A percentile compares a stretch with the other conserved stretches of the same genome.
These are phyloP conservation scores for Apiospora koreana DNA, from an alignment of 2,329 filamentous ascomycete genomes.

Conservation along the genomic window DNA sequence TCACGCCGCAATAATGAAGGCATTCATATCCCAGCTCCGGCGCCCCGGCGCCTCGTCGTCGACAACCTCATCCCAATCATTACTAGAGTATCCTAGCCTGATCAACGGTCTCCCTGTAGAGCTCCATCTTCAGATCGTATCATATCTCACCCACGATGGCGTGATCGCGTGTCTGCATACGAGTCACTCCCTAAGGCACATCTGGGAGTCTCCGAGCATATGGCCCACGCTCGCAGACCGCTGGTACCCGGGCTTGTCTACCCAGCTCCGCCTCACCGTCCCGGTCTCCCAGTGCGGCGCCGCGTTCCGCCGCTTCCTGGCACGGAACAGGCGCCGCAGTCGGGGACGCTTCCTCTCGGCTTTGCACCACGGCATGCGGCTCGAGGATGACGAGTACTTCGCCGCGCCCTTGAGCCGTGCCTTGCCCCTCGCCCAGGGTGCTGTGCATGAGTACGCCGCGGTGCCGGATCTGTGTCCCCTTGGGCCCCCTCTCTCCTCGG, in stretches of 20 bases:
- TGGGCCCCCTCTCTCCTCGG: not conserved
- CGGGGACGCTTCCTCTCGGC: conserved; percentile 28
- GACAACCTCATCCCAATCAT: not conserved
- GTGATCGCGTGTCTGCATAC: conserved; percentile 23
- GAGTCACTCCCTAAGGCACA: conserved; percentile 23
- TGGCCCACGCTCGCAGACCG: conserved; percentile 30
- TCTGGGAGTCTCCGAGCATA: conserved; percentile 31
- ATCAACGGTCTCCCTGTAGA: conserved; percentile 32
- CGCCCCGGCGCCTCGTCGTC: not conserved
- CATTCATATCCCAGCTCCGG: not conserved
- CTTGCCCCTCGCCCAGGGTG: conserved; percentile 27
- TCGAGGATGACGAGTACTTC: conserved; percentile 28
- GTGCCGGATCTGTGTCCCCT: conserved; percentile 22
- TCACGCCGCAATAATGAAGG: not conserved
- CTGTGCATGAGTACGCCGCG: conserved; percentile 27
- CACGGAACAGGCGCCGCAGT: conserved; percentile 22
- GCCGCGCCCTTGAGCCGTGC: conserved; percentile 21
- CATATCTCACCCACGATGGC: conserved; percentile 26
- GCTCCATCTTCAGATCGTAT: conserved; percentile 28
- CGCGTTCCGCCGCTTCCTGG: conserved; percentile 24
- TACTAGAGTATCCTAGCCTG: not conserved
- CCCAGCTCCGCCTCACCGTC: conserved; percentile 22
- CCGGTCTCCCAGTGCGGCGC: conserved; percentile 19
- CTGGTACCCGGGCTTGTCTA: conserved; percentile 29
- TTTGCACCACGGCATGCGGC: conserved; percentile 27